Conservation (phyloP, 2,329 filamentous ascomycete genomes). For the Sporothrix pallida region DNA sequence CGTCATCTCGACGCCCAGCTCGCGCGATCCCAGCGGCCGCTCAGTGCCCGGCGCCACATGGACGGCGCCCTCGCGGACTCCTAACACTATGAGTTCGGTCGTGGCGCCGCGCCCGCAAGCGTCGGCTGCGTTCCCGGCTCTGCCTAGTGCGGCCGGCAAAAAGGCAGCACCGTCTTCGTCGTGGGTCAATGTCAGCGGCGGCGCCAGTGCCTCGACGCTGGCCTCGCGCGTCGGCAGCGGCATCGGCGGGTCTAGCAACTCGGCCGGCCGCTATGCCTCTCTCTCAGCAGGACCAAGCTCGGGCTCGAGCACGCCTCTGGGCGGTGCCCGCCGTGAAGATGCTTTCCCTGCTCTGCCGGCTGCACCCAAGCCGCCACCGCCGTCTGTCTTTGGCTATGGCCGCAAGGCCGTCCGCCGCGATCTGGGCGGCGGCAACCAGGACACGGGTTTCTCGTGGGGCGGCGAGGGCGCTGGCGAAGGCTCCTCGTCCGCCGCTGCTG, state of each 20-base stretch:
- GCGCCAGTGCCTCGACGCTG: constrained; percentile 33
- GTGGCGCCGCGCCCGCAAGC: constrained; percentile 36
- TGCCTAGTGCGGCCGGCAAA: constrained; percentile 43
- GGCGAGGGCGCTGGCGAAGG: constrained; percentile 37
- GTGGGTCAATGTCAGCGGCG: constrained; percentile 40
- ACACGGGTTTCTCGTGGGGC: constrained; percentile 62
- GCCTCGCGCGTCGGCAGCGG: constrained; percentile 36
- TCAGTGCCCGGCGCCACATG: constrained; percentile 37
- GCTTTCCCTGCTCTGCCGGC: constrained; percentile 83
- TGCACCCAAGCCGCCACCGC: constrained; percentile 70
- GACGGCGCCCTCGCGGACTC: constrained; percentile 40
- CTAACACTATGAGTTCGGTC: constrained; percentile 11
- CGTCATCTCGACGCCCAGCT: constrained; percentile 23
- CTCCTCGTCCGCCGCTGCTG: constrained; percentile 31
- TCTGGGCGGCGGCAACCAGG: constrained; percentile 48
- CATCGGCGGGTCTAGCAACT: not conserved
- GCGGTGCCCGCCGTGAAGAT: constrained; percentile 52
- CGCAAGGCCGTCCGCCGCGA: constrained; percentile 61
- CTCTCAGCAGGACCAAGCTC: constrained; percentile 12
- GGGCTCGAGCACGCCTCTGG: constrained; percentile 22
- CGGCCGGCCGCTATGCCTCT: not conserved
- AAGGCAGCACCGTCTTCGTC: constrained; percentile 28
- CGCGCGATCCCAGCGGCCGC: constrained; percentile 31
- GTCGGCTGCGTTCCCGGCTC: constrained; percentile 53
- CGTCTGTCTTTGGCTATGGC: constrained; percentile 67